These are phyloP conservation scores for Berberis vulgaris DNA, from an alignment of 164 flowering plant species.

Conservation along the genomic window DNA sequence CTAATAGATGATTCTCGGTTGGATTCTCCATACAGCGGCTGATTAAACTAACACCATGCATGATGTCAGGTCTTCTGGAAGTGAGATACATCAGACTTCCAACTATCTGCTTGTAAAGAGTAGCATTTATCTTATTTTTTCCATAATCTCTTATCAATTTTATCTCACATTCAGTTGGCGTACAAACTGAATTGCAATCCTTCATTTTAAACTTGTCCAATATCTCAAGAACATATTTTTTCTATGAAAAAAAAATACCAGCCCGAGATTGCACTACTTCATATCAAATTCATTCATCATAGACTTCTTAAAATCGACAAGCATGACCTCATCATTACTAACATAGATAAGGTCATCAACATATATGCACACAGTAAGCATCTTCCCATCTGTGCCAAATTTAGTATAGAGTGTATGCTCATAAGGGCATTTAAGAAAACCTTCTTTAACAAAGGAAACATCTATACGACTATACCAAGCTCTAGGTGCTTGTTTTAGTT, in stretches of 20 bases:
- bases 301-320: background rate
- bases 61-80: background rate
- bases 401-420: background rate
- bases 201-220: too few species aligned
- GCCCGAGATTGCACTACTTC: conserved; percentile 6
- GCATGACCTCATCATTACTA: conserved; percentile 4
- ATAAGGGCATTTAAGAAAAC: conserved; percentile 1
- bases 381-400: background rate
- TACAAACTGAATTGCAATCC: too few species aligned
- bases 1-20: background rate
- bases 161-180: too few species aligned
- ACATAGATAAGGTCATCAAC: background rate
- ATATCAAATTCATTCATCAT: conserved; percentile 3
- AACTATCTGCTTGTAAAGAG: too few species aligned
- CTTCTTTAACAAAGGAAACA: conserved; percentile 4
- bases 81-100: background rate
- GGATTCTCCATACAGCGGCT: background rate
- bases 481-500: background rate
- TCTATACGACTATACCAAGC: conserved; percentile 5
- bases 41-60: background rate
- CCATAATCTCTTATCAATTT: too few species aligned
- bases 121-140: too few species aligned
- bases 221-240: too few species aligned
- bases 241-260: conserved; percentile 1
- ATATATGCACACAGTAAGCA: background rate